Percentiles rank a stretch among this genome's conserved stretches.
Conservation (phyloP, 331 rosid genomes). For the Malus hybrid region DNA sequence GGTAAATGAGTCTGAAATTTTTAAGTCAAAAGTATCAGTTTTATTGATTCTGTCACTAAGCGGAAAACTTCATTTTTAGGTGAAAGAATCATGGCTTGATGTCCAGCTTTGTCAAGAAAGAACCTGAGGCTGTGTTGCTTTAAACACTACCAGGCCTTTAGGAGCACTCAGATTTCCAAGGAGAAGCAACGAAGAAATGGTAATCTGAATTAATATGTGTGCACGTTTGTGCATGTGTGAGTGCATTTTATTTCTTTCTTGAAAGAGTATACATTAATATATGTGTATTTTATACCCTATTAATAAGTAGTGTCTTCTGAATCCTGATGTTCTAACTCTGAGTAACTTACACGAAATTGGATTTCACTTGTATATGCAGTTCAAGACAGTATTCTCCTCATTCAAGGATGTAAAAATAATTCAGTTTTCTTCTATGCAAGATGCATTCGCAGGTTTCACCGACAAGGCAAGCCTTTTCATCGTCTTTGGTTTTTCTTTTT, state of each 20-base stretch:
- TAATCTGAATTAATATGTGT: constrained; percentile 10
- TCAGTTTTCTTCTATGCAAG: constrained; percentile 88
- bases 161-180: constrained; percentile 71
- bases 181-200: constrained; percentile 85
- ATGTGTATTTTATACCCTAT: too few relatives aligned
- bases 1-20: constrained; percentile 35
- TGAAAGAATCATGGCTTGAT: constrained; percentile 79
- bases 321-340: constrained; percentile 1
- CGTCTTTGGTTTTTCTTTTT: not conserved
- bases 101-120: constrained; percentile 88
- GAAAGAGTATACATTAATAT: not conserved
- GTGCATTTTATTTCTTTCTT: not conserved
- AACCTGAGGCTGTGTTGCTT: constrained; percentile 37
- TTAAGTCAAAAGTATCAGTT: not conserved
- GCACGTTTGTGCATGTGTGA: not conserved
- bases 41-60: constrained; percentile 4
- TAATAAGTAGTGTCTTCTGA: not conserved
- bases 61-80: constrained; percentile 36
- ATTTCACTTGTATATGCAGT: constrained; percentile 32
- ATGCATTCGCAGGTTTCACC: constrained; percentile 60
- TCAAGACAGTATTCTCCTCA: constrained; percentile 55
- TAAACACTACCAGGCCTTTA: constrained; percentile 40
- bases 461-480: constrained; percentile 50
- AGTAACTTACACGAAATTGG: not conserved
- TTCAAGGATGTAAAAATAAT: constrained; percentile 84